Conservation (phyloP, 768 basidiomycete species). For the Tremella yokohamensis region DNA sequence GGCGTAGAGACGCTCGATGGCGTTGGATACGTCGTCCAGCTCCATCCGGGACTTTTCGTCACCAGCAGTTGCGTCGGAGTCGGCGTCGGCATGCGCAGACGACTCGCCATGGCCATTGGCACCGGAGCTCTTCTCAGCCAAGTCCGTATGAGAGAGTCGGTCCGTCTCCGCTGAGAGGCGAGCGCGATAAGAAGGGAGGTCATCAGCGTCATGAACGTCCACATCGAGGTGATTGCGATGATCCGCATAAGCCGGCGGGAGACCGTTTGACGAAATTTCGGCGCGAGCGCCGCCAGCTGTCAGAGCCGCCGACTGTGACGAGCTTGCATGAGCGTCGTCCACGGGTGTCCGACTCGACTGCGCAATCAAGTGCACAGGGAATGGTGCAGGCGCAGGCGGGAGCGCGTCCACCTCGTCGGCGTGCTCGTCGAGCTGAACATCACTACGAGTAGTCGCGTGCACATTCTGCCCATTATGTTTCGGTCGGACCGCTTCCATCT, state of each 20-base stretch:
- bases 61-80: neutral
- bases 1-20: slow-evolving; percentile 82
- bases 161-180: slow-evolving; percentile 2
- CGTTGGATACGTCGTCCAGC: slow-evolving; percentile 75
- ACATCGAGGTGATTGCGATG: neutral
- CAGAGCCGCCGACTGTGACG: neutral
- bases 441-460: too few species aligned
- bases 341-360: neutral
- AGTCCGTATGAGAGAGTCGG: slow-evolving; percentile 26
- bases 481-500: slow-evolving; percentile 22
- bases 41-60: slow-evolving; percentile 76
- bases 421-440: too few species aligned
- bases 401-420: slow-evolving; percentile 6
- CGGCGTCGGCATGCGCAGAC: neutral
- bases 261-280: too few species aligned
- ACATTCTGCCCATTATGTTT: neutral
- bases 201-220: neutral
- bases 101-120: slow-evolving; percentile 1
- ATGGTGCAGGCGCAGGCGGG: slow-evolving; percentile 36
- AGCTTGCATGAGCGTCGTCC: neutral
- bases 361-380: slow-evolving; percentile 19
- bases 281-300: too few species aligned
- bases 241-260: neutral
- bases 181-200: slow-evolving; percentile 9
- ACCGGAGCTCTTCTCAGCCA: neutral